Evolutionary conservation across 345 rosid species (phyloP).

Genomic region (Cochlearia excelsa): DNA sequence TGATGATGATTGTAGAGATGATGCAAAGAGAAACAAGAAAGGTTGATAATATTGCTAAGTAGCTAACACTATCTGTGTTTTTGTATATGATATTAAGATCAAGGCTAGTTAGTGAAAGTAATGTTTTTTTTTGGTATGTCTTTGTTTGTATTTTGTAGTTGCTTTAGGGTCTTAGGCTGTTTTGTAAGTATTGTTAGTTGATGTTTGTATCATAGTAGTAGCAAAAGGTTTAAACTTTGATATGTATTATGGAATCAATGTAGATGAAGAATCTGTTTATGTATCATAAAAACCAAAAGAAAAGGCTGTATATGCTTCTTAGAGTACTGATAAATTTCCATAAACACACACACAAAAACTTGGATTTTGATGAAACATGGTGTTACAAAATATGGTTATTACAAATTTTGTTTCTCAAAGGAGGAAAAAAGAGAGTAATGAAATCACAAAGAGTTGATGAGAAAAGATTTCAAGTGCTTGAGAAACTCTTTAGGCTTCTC

Average conservation of each 20-base stretch:
- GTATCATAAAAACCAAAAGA: not conserved
- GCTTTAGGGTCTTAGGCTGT: constrained; percentile 13
- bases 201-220: constrained; percentile 18
- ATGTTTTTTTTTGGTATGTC: not conserved
- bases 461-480: constrained; percentile 46
- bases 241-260: not conserved
- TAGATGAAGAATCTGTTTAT: constrained; percentile 19
- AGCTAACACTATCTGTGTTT: too few relatives aligned
- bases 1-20: constrained; percentile 35
- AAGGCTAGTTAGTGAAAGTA: constrained; percentile 53
- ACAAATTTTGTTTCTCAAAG: too few relatives aligned
- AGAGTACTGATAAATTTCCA: too few relatives aligned
- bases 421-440: too few relatives aligned
- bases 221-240: constrained; percentile 15
- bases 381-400: too few relatives aligned
- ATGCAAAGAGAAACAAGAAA: constrained; percentile 37
- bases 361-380: too few relatives aligned
- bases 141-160: constrained; percentile 16
- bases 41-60: constrained; percentile 43
- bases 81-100: not conserved
- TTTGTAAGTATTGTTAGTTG: constrained; percentile 31
- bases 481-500: constrained; percentile 50
- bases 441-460: constrained; percentile 21
- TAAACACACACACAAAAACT: too few relatives aligned
- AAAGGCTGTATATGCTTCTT: too few relatives aligned